Evolutionary conservation across 768 basidiomycete species (phyloP), one percentile per base, ranked within the genome.

Genomic region (Pilatotrama ljubarskyi): DNA sequence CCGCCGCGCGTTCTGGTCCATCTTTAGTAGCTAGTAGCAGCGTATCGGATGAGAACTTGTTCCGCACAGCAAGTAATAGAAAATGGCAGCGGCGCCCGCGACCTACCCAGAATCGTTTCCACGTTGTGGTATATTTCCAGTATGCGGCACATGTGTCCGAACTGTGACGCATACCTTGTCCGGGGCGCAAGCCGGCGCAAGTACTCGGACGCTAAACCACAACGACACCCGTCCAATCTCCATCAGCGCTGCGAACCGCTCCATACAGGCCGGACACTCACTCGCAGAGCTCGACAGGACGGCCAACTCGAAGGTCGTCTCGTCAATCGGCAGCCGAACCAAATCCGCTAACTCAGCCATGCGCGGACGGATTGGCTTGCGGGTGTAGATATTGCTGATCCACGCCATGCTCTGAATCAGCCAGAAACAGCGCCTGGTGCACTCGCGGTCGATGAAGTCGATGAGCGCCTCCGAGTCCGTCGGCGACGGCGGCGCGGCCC

Each of bases 361-460:
- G 15, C 70, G 72, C 25, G 74, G 71, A 22, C 71, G 73, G 46
- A 70, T 55, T 26, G 75, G 76, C 55, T 72, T 68, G 65, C 73
- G 75, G 48, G 70, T 73, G 57, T 73, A 76, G 51, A 77, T 73
- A 66, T 76, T 74, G 42, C 73, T 72, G 24, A 81, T 74, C 64
- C 76, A 72, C 67, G 87, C 84, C 68, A 88, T 77, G 60, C 84
- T 74, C 68, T 85, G 83, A 58, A 90, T 83, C 55, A 90, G 77
- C 90, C 91, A 93, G 73, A 92, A 91, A 58, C 88, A 84, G 56
- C 91, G 84, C 46, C 91, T 86, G n/a, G 85, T 78, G 61, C 87
- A 88, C 75, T 93, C 90, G 60, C 84, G 86, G 67, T 90, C 86
- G 64, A 89, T 83, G 47, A 60, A 65, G 25, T 81, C 81, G 54